phyloP scores from a whole-genome alignment of 1,284 basidiomycete genomes.

The Ganoderma meredithae region DNA sequence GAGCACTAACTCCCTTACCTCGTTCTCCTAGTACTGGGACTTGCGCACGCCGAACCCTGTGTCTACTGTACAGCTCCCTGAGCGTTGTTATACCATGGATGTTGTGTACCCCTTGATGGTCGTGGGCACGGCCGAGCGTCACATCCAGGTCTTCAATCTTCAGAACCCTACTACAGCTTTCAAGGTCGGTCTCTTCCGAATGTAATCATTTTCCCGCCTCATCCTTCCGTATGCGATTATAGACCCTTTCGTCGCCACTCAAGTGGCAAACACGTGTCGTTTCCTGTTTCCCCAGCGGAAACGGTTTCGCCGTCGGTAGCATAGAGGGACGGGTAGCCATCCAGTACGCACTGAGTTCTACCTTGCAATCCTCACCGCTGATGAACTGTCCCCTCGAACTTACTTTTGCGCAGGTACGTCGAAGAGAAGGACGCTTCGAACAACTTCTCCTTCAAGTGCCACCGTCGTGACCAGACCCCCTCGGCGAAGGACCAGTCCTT shows the following conservation, averaged over 20 bases:
- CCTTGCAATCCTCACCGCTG: constrained; percentile 18
- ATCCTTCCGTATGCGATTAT: not conserved
- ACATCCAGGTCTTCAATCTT: constrained; percentile 90
- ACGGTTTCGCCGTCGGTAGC: constrained; percentile 92
- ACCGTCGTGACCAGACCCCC: constrained; percentile 78
- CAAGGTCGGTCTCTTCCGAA: constrained; percentile 56
- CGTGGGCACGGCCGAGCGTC: constrained; percentile 92
- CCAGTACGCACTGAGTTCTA: constrained; percentile 66
- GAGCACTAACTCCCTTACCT: not conserved
- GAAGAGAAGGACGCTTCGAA: constrained; percentile 81
- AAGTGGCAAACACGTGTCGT: constrained; percentile 96
- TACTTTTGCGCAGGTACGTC: constrained; percentile 62
- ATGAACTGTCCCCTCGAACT: not conserved
- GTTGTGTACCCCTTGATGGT: constrained; percentile 89
- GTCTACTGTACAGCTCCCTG: constrained; percentile 82
- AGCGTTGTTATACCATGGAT: constrained; percentile 91
- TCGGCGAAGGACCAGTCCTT: constrained; percentile 78
- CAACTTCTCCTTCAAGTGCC: constrained; percentile 98
- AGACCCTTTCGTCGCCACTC: constrained; percentile 85
- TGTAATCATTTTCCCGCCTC: not conserved
- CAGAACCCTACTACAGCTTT: constrained; percentile 79
- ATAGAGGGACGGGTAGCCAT: constrained; percentile 97
- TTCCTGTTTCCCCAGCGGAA: constrained; percentile 83
- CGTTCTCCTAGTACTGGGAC: constrained; percentile 86
- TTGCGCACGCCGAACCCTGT: constrained; percentile 77